Conservation (phyloP, 1,139 yeast species). For the Diutina mesorugosa region DNA sequence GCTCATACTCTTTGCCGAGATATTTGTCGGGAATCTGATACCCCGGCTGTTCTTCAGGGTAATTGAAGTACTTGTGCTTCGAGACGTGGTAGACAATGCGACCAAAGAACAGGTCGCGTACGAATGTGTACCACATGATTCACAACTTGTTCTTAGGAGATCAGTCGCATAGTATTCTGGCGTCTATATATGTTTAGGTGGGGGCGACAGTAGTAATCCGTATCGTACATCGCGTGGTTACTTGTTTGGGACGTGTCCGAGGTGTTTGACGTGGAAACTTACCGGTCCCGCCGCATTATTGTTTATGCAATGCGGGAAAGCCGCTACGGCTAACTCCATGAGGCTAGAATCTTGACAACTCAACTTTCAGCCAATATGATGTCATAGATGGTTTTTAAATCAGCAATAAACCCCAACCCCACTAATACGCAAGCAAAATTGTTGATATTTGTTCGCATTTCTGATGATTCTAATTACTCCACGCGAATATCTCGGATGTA, state of each 20-base stretch:
- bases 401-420: not conserved
- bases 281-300: not conserved
- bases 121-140: not conserved
- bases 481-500: not conserved
- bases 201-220: not conserved
- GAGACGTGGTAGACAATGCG: conserved; percentile 20
- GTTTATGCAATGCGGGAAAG: not conserved
- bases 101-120: conserved; percentile 15
- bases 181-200: not conserved
- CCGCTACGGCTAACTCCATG: not conserved
- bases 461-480: not conserved
- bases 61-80: conserved; percentile 14
- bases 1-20: conserved; percentile 3
- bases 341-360: not conserved
- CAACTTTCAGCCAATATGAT: not conserved
- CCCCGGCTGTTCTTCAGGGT: conserved; percentile 19
- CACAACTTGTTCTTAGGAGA: too few relatives aligned
- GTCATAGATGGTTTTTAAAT: not conserved
- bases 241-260: not conserved
- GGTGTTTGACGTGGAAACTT: not conserved
- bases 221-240: not conserved
- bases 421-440: not conserved
- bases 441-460: not conserved
- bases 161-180: not conserved
- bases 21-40: conserved; percentile 23